These are phyloP conservation scores for Exserohilum rostratum DNA, from an alignment of 2,329 filamentous ascomycete genomes.

Conservation along the genomic window DNA sequence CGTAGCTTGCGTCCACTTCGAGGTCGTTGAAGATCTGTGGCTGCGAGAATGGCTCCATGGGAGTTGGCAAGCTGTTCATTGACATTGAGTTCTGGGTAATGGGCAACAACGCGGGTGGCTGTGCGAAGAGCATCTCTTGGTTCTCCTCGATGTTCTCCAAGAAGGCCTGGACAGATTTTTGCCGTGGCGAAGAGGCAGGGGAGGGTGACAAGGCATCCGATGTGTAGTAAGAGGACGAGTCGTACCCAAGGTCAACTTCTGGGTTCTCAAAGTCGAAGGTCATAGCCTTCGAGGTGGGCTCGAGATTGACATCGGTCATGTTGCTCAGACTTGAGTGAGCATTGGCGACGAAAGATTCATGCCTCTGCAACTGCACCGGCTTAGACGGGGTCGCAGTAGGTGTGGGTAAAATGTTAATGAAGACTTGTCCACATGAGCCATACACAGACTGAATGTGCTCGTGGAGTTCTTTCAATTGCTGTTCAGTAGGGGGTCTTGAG, in stretches of 20 bases:
- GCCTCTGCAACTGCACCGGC: constrained; percentile 45
- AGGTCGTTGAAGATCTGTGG: constrained; percentile 48
- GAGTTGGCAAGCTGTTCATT: constrained; percentile 22
- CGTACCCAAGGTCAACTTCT: constrained; percentile 54
- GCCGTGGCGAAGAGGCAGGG: constrained; percentile 45
- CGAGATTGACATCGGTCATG: constrained; percentile 54
- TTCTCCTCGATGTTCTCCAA: constrained; percentile 44
- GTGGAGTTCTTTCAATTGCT: constrained; percentile 51
- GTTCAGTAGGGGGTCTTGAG: constrained; percentile 47
- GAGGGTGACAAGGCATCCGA: constrained; percentile 58
- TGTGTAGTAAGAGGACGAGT: constrained; percentile 58
- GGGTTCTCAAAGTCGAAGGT: constrained; percentile 49
- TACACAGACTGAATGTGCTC: constrained; percentile 54
- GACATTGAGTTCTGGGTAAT: constrained; percentile 30
- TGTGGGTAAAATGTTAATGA: constrained; percentile 57
- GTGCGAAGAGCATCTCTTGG: constrained; percentile 41
- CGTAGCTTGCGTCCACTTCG: constrained; percentile 66
- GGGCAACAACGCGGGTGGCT: constrained; percentile 37
- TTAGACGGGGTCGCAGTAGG: constrained; percentile 58
- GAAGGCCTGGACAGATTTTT: constrained; percentile 42
- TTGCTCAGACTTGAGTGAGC: constrained; percentile 66
- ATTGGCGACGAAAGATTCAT: constrained; percentile 58
- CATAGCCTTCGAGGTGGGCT: constrained; percentile 48
- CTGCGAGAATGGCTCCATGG: constrained; percentile 26
- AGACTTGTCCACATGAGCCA: constrained; percentile 50